Evolutionary conservation across 2,329 filamentous ascomycete genomes (phyloP), one percentile per base, ranked within the genome.

Genomic region (Juglanconis sp.): DNA sequence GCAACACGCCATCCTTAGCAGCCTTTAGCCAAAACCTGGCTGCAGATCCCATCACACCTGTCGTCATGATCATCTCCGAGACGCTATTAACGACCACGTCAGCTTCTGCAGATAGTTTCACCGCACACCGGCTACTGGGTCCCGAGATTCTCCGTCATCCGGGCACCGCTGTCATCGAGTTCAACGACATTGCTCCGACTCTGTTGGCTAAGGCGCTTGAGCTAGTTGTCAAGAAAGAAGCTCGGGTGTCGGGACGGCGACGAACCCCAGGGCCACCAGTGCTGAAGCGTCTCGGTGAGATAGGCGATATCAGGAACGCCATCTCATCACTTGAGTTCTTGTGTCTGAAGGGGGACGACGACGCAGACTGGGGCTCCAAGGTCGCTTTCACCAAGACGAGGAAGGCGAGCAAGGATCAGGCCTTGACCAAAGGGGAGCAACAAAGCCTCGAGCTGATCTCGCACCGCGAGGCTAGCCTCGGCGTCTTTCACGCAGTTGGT

Each of bases 401-500:
- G 70, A 88, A 85, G 65, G 76, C 79, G 1, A 74, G 77, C 32
- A 85, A 84, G 66, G 84, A 85, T 50, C 73, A 74, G 8, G 75
- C 77, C 3, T 74, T 96, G 60, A 96, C 92, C 0, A 83, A 84
- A 63, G 87, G 89, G 69, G 95, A 98, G 72, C 80, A 85, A 61
- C 89, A 96, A 64, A 93, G 87, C 5, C 74, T 98, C 9, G 86
- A 92, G 69, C 78, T 95, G 61, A 85, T 98, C 30, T 92, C 90
- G 1, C 91, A 93, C 69, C 85, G 95, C 59, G 95, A 98, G 75
- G 88, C 90, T 15, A 96, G 89, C 64, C 79, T 99, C 3, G 95
- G 94, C 1, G 92, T 99, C 54, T 99, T 99, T 70, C 95, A 99
- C 72, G 92, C 95, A 0, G 90, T 98, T 11, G 95, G 94, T 3